phyloP scores from a whole-genome alignment of 2,329 filamentous ascomycete genomes.

The Zasmidium citrigriseum region DNA sequence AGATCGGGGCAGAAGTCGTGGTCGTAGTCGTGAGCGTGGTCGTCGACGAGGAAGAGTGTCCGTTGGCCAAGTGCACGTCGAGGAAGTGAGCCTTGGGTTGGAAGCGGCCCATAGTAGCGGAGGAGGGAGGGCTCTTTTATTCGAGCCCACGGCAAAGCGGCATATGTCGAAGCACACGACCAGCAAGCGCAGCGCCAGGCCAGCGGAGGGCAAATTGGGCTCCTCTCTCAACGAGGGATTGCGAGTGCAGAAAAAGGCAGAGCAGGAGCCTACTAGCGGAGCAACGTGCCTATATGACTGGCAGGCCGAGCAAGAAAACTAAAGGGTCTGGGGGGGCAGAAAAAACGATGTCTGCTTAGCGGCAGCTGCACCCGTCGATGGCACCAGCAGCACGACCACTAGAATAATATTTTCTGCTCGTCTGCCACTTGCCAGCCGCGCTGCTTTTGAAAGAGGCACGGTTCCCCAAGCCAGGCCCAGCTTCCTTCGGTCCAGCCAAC shows the following conservation, averaged over 20 bases:
- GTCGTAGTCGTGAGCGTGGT: slow-evolving; percentile 16
- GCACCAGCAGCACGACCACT: not conserved
- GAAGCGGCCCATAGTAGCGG: slow-evolving; percentile 20
- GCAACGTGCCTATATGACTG: slow-evolving; percentile 23
- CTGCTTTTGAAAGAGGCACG: not conserved
- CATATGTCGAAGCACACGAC: slow-evolving; percentile 5
- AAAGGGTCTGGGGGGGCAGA: not conserved
- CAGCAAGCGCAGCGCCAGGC: not conserved
- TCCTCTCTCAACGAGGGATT: no score
- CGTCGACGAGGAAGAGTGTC: slow-evolving; percentile 8
- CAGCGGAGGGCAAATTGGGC: not conserved
- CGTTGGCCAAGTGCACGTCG: slow-evolving; percentile 26
- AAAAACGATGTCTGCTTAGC: slow-evolving; percentile 2
- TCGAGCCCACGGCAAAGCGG: slow-evolving; percentile 3
- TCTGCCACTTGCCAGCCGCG: no score
- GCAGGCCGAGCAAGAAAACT: slow-evolving; percentile 4
- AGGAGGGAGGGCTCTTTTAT: not conserved
- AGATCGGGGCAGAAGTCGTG: slow-evolving; percentile 1
- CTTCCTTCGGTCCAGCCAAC: not conserved
- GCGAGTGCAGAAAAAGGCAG: not conserved
- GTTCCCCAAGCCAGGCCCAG: not conserved
- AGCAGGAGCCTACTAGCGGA: slow-evolving; percentile 3
- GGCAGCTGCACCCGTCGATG: slow-evolving; percentile 2
- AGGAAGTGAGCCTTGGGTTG: slow-evolving; percentile 23
- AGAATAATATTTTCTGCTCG: not conserved